These are phyloP conservation scores for Cordyceps cateniannulata DNA, from an alignment of 2,329 filamentous ascomycete genomes.

Conservation along the genomic window DNA sequence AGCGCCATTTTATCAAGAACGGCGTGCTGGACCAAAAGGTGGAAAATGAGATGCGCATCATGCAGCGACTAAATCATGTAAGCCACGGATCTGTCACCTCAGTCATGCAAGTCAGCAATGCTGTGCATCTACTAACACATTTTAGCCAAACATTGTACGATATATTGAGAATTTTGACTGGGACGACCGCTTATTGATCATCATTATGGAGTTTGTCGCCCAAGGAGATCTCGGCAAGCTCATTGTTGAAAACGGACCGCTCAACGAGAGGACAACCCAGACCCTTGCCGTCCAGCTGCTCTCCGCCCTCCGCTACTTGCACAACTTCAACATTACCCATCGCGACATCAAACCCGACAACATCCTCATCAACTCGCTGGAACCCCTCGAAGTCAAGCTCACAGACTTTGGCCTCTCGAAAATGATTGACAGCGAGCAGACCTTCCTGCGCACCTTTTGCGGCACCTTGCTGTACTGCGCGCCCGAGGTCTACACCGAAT, in stretches of 20 bases:
- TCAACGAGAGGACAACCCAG: conserved; percentile 64
- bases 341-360: conserved; percentile 99
- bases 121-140: neutral
- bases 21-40: conserved; percentile 84
- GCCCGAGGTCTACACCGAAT: conserved; percentile 86
- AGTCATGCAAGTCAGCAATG: neutral
- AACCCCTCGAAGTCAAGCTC: conserved; percentile 78
- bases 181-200: conserved; percentile 78
- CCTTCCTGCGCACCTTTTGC: conserved; percentile 92
- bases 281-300: conserved; percentile 70
- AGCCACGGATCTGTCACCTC: conserved; percentile 27
- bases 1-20: conserved; percentile 88
- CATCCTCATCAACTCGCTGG: conserved; percentile 69
- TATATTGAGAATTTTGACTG: conserved; percentile 87
- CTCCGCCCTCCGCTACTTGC: conserved; percentile 78
- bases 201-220: conserved; percentile 90
- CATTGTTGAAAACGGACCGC: conserved; percentile 52
- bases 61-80: conserved; percentile 78
- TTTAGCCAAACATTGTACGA: conserved; percentile 79
- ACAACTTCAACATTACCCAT: conserved; percentile 84
- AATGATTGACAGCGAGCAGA: conserved; percentile 82
- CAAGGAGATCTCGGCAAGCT: conserved; percentile 76
- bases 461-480: conserved; percentile 94
- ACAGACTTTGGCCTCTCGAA: conserved; percentile 97
- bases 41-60: conserved; percentile 95